phyloP scores from a whole-genome alignment of 192 early-diverging fungal genomes.

The Martensiomyces pterosporus region DNA sequence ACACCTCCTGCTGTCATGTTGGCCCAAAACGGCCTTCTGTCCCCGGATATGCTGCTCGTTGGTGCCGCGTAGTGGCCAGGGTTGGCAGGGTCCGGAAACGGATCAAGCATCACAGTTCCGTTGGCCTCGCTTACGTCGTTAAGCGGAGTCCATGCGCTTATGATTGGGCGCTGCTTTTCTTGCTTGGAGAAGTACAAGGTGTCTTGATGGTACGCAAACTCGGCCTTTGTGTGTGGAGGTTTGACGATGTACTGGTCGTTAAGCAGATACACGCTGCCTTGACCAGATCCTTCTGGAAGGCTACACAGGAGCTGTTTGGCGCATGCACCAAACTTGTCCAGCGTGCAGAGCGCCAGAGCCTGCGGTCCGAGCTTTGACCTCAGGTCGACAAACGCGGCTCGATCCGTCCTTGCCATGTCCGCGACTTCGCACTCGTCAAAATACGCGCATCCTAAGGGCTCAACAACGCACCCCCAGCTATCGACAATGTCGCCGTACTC shows the following conservation, averaged over 20 bases:
- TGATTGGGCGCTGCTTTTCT: conserved; percentile 16
- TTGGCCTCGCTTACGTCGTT: conserved; percentile 19
- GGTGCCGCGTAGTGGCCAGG: conserved; percentile 29
- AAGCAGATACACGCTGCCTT: conserved; percentile 8
- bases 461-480: conserved; percentile 45
- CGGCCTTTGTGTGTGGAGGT: conserved; percentile 22
- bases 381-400: conserved; percentile 6
- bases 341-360: conserved; percentile 10
- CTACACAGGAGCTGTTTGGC: conserved; percentile 22
- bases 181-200: conserved; percentile 20
- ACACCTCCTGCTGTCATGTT: conserved; percentile 28
- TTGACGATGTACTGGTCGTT: conserved; percentile 52
- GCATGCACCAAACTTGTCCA: conserved; percentile 30
- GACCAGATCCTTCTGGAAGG: neutral
- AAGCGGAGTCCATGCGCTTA: conserved; percentile 43
- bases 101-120: conserved; percentile 39
- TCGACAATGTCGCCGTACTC: conserved; percentile 41
- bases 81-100: conserved; percentile 22
- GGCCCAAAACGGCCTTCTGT: conserved; percentile 4
- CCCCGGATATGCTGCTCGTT: too few species aligned
- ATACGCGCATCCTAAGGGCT: conserved; percentile 43
- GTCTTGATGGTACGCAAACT: conserved; percentile 49
- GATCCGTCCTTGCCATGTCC: conserved; percentile 1
- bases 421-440: conserved; percentile 19
- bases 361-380: conserved; percentile 10